Evolutionary conservation across 2,329 filamentous ascomycete genomes (phyloP).

Genomic region (Monosporascus cannonballus): DNA sequence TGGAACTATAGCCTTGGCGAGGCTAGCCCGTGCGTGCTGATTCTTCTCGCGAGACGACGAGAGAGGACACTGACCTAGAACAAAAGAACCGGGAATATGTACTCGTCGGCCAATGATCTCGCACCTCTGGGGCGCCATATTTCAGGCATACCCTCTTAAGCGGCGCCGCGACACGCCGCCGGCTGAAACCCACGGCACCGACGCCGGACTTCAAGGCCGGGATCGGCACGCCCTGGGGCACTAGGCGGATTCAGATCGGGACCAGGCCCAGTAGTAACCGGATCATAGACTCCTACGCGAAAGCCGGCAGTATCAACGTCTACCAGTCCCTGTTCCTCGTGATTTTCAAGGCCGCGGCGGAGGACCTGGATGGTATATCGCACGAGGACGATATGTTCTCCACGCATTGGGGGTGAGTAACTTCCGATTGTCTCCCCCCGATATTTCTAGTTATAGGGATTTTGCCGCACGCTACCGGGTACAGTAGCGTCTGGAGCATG

Average conservation of each 20-base stretch:
- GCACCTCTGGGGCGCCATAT: constrained; percentile 37
- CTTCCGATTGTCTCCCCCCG: no score
- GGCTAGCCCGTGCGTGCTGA: constrained; percentile 30
- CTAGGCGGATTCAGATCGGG: constrained; percentile 27
- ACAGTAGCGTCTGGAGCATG: no score
- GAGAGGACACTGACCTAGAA: background rate
- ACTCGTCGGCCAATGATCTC: constrained; percentile 36
- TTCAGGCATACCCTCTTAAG: constrained; percentile 28
- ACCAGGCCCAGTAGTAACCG: constrained; percentile 11
- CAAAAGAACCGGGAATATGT: constrained; percentile 35
- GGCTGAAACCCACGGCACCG: constrained; percentile 35
- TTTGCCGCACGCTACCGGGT: no score
- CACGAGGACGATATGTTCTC: constrained; percentile 18
- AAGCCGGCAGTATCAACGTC: constrained; percentile 22
- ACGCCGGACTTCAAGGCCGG: constrained; percentile 31
- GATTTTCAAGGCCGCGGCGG: constrained; percentile 22
- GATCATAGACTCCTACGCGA: constrained; percentile 23
- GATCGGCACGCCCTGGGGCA: constrained; percentile 39
- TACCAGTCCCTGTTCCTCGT: constrained; percentile 22
- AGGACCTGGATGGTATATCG: constrained; percentile 16
- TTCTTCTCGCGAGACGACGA: background rate
- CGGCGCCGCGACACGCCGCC: constrained; percentile 31
- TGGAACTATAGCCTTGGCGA: constrained; percentile 34
- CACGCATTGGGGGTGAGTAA: constrained; percentile 17
- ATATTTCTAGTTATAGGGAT: no score